Evolutionary conservation across 2,329 filamentous ascomycete genomes (phyloP), one percentile per base, ranked within the genome.

Genomic region (Tolypocladium tundrense): DNA sequence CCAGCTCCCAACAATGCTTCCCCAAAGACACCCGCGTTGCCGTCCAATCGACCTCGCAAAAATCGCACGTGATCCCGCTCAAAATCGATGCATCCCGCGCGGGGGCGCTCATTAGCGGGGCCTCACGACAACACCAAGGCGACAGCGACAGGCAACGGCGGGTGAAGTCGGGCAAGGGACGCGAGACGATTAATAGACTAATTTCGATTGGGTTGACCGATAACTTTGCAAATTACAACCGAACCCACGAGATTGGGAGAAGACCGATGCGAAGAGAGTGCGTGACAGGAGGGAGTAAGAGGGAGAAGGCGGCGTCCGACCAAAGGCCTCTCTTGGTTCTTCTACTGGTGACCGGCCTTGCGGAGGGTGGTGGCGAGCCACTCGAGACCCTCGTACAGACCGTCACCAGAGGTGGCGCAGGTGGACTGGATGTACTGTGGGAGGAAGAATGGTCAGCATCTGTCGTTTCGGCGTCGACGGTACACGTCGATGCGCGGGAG

Each of bases 311-410:
- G 69, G 62, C 60, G 66, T 68, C 48, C 66, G 66, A 65, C 63
- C 62, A 69, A 63, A 65, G 63, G 64, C 68, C 69, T 68, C 69
- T 72, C 66, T 62, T 60, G 60, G 62, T 64, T 63, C 68, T 68
- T 79, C 78, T 85, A 86, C 76, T 83, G 78, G 70, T 83, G 80
- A 69, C 81, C 82, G 70, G 82, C 79, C 84, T 92, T 92, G 77
- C 87, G 85, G 76, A 94, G 86, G 71, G 88, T 88, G 75, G 84
- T 87, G 75, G 88, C 88, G 72, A 92, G 86, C 88, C 90, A 93
- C 81, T 93, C 92, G 71, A 97, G 90, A 87, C 93, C 93, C 81
- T 97, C 93, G 79, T 97, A 97, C 71, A 97, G 89, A 91, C 93
- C 93, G 78, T 97, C 94, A 85, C 93, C 93, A 66, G 92, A 96